A percentile compares a stretch with the other conserved stretches of the same genome.
Conservation (phyloP, 495 filamentous ascomycete genomes). For the Aspergillus diversus region DNA sequence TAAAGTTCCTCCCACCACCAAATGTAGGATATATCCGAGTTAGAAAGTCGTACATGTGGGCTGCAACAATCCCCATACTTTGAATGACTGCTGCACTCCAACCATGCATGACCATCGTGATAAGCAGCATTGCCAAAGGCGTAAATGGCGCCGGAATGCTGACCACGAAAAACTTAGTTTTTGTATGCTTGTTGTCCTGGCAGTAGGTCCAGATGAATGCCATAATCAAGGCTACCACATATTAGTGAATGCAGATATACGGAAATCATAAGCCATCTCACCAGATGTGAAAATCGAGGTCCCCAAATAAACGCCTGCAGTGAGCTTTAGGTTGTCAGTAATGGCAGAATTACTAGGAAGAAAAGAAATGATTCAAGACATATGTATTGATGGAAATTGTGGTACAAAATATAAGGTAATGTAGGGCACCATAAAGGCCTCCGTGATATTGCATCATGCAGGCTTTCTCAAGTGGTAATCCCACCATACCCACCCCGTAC, state of each 20-base stretch:
- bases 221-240: conserved; percentile 66
- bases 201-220: conserved; percentile 79
- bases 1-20: conserved; percentile 72
- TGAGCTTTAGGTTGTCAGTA: conserved; percentile 52
- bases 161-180: conserved; percentile 73
- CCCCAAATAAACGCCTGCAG: conserved; percentile 54
- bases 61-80: conserved; percentile 72
- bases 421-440: conserved; percentile 91
- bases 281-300: conserved; percentile 58
- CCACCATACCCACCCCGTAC: conserved; percentile 87
- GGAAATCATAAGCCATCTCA: conserved; percentile 31
- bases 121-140: conserved; percentile 73
- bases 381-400: conserved; percentile 20
- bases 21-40: conserved; percentile 81
- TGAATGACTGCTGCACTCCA: conserved; percentile 56
- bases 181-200: conserved; percentile 77
- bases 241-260: conserved; percentile 31
- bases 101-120: conserved; percentile 63
- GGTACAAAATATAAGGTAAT: conserved; percentile 37
- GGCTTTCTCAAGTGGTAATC: conserved; percentile 83
- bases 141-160: conserved; percentile 74
- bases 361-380: conserved; percentile 23
- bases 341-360: conserved; percentile 17
- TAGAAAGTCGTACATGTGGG: conserved; percentile 85
- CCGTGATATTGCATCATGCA: conserved; percentile 63